A percentile compares a stretch with the other conserved stretches of the same genome.
Evolutionary conservation across 2,329 filamentous ascomycete genomes (phyloP).

Genomic region (Penicillium brevicompactum): DNA sequence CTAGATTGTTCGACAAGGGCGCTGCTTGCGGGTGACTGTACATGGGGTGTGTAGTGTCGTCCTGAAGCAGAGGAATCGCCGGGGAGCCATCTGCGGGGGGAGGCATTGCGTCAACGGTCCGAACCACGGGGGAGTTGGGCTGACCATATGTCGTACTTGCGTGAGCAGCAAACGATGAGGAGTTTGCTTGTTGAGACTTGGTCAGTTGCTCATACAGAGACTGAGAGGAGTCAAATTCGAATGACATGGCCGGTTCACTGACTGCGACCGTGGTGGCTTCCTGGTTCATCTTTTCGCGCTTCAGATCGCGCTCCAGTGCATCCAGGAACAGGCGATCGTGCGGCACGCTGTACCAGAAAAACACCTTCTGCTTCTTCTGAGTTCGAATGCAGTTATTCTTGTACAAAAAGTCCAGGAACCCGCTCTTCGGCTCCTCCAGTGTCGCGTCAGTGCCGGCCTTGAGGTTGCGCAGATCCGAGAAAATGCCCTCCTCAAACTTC

Average conservation of each 20-base stretch:
- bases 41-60: constrained; percentile 68
- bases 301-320: constrained; percentile 93
- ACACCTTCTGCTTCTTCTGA: constrained; percentile 99
- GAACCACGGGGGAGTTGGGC: constrained; percentile 84
- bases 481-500: constrained; percentile 99
- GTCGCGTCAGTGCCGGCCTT: constrained; percentile 98
- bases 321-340: constrained; percentile 97
- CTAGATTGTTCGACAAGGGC: constrained; percentile 67
- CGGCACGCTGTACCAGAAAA: constrained; percentile 99
- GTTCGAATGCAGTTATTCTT: constrained; percentile 99
- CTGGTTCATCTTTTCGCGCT: constrained; percentile 99
- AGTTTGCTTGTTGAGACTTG: constrained; percentile 98
- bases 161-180: constrained; percentile 89
- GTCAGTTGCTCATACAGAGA: constrained; percentile 99
- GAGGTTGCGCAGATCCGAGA: constrained; percentile 95
- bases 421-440: constrained; percentile 97
- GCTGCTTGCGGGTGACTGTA: constrained; percentile 67
- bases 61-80: constrained; percentile 59
- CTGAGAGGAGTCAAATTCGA: constrained; percentile 98
- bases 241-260: constrained; percentile 94
- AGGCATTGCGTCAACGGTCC: constrained; percentile 87
- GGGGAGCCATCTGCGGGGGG: constrained; percentile 80
- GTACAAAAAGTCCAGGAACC: constrained; percentile 97
- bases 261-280: constrained; percentile 96
- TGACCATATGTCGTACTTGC: constrained; percentile 66